Conservation (phyloP, 2,329 filamentous ascomycete species). For the Neonectria neomacrospora region DNA sequence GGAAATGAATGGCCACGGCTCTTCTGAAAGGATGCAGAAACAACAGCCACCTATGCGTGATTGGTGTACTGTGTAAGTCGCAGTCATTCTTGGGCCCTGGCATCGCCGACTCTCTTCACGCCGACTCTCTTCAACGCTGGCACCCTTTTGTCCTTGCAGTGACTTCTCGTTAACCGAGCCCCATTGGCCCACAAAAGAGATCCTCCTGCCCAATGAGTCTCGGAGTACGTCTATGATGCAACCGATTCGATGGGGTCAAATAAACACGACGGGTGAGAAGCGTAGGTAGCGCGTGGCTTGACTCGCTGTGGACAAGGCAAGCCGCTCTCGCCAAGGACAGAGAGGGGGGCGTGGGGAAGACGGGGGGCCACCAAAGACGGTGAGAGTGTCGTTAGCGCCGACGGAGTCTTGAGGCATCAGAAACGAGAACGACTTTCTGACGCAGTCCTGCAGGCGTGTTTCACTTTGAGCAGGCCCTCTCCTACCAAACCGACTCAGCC, state of each 20-base stretch:
- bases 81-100: neutral
- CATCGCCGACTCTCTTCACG: slow-evolving; percentile 3
- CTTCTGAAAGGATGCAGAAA: neutral
- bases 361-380: slow-evolving; percentile 31
- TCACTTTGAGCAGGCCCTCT: slow-evolving; percentile 54
- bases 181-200: slow-evolving; percentile 30
- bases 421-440: slow-evolving; percentile 56
- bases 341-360: slow-evolving; percentile 32
- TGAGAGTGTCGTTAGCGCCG: slow-evolving; percentile 50
- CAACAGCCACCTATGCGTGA: neutral
- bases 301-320: neutral
- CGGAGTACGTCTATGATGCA: slow-evolving; percentile 7
- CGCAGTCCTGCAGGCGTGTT: slow-evolving; percentile 63
- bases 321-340: slow-evolving; percentile 15
- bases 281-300: slow-evolving; percentile 26
- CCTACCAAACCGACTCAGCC: slow-evolving; percentile 39
- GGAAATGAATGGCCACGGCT: neutral
- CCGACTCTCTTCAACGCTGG: neutral
- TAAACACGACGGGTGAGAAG: slow-evolving; percentile 23
- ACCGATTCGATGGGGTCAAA: slow-evolving; percentile 36
- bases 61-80: neutral
- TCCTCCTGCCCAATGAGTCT: slow-evolving; percentile 28
- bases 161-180: slow-evolving; percentile 10
- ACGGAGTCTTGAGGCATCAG: slow-evolving; percentile 41
- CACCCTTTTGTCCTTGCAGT: neutral